These are phyloP conservation scores for Heritiera littoralis DNA, from an alignment of 345 rosid genomes.

Conservation along the genomic window DNA sequence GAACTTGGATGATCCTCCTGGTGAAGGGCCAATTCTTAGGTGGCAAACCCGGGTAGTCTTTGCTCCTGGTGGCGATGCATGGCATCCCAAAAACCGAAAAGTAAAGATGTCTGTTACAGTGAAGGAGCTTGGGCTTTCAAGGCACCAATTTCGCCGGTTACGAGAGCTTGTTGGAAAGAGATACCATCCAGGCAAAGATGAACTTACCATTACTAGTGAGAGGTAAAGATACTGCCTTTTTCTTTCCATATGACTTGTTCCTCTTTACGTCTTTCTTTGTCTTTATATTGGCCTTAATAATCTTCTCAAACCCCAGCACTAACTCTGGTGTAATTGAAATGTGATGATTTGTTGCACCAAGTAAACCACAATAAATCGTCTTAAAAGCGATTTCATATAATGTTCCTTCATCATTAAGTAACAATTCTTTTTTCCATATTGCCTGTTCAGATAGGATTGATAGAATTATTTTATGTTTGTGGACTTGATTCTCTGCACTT, in stretches of 20 bases:
- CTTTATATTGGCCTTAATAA: not conserved
- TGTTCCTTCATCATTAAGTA: not conserved
- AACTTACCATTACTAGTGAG: slow-evolving; percentile 91
- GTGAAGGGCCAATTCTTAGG: slow-evolving; percentile 87
- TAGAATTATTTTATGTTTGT: not conserved
- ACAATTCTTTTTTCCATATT: not conserved
- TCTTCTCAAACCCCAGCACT: slow-evolving; percentile 10
- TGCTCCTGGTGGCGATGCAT: slow-evolving; percentile 94
- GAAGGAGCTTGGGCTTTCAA: slow-evolving; percentile 93
- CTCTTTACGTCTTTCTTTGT: not conserved
- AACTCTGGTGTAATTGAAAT: not conserved
- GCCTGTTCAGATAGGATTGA: not conserved
- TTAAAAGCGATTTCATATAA: not conserved
- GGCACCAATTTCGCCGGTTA: slow-evolving; percentile 67
- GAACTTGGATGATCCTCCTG: slow-evolving; percentile 74
- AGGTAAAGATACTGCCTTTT: slow-evolving; percentile 50
- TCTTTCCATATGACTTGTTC: not conserved
- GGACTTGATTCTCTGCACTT: not conserved
- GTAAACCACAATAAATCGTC: not conserved
- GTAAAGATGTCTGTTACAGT: slow-evolving; percentile 91
- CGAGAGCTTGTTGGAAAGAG: slow-evolving; percentile 85
- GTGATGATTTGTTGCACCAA: not conserved
- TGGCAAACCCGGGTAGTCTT: slow-evolving; percentile 89
- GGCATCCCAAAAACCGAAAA: slow-evolving; percentile 99
- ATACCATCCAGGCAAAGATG: slow-evolving; percentile 92